Evolutionary conservation across 805 yeast species (phyloP).

Genomic region (Kuraishia capsulata): DNA sequence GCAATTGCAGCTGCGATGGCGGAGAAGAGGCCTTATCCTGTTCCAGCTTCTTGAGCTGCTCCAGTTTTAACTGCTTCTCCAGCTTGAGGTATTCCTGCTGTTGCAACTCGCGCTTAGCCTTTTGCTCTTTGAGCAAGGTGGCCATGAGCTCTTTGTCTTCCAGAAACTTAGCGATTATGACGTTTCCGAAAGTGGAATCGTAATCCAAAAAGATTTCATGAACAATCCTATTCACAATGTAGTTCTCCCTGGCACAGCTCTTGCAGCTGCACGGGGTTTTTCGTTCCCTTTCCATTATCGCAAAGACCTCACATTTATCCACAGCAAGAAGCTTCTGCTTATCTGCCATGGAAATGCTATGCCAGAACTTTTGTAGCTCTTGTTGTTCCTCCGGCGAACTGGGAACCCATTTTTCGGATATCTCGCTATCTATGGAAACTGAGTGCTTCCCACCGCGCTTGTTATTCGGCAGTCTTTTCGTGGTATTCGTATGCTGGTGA

Average conservation of each 20-base stretch:
- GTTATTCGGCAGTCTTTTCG: conserved; percentile 2
- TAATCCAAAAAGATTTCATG: conserved; percentile 57
- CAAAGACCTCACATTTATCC: conserved; percentile 59
- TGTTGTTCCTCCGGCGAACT: conserved; percentile 40
- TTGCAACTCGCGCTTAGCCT: neutral
- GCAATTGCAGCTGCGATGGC: too few relatives aligned
- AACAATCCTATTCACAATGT: conserved; percentile 60
- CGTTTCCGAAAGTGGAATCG: neutral
- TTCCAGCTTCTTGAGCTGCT: neutral
- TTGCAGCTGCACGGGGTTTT: conserved; percentile 57
- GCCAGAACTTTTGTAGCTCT: conserved; percentile 55
- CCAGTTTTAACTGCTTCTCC: neutral
- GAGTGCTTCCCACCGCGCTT: conserved; percentile 4
- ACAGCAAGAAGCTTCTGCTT: conserved; percentile 59
- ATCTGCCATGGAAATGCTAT: conserved; percentile 50
- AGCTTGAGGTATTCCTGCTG: neutral
- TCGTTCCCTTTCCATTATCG: conserved; percentile 52
- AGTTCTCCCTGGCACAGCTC: conserved; percentile 68
- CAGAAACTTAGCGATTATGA: neutral
- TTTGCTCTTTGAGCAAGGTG: neutral
- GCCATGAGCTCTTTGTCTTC: neutral
- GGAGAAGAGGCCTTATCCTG: too few relatives aligned
- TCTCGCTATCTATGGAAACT: conserved; percentile 7
- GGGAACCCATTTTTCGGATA: conserved; percentile 31
- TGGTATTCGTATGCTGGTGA: conserved; percentile 5